A percentile compares a stretch with the other conserved stretches of the same genome.
These are phyloP conservation scores for Fraxinus paxiana DNA, from an alignment of 305 asterid species.

Conservation along the genomic window DNA sequence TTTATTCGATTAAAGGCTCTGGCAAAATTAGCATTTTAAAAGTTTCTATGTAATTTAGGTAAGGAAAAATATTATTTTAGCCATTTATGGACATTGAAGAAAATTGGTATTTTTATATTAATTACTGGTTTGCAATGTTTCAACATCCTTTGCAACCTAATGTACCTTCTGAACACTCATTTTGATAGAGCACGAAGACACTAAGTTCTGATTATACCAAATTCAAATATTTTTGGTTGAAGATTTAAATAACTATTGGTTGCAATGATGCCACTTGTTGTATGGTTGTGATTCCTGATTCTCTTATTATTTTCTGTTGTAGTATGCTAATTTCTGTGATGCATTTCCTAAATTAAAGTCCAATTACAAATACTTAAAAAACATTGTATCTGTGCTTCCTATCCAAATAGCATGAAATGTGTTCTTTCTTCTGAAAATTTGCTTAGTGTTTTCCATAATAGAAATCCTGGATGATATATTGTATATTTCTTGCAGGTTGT, in stretches of 20 bases:
- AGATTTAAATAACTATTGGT: neutral
- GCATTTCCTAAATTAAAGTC: neutral
- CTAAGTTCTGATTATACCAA: neutral
- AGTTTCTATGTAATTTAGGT: neutral
- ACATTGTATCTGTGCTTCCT: neutral
- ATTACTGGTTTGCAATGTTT: neutral
- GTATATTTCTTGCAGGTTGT: slow-evolving; percentile 59
- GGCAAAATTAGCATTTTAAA: neutral
- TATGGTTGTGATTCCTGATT: neutral
- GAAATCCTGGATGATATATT: neutral
- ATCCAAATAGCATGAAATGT: neutral
- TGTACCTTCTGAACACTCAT: neutral
- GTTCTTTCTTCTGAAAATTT: neutral
- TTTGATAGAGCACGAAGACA: neutral
- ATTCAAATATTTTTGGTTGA: neutral
- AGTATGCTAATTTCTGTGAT: neutral
- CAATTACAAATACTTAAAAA: neutral
- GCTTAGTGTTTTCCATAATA: neutral
- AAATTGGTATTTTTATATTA: neutral
- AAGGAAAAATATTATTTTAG: neutral
- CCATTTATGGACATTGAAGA: neutral
- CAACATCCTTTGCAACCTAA: neutral
- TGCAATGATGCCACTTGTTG: neutral
- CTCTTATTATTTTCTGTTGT: neutral
- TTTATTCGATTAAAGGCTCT: neutral